Conservation (phyloP, 2,329 filamentous ascomycete genomes). For the Colletotrichum sublineola region DNA sequence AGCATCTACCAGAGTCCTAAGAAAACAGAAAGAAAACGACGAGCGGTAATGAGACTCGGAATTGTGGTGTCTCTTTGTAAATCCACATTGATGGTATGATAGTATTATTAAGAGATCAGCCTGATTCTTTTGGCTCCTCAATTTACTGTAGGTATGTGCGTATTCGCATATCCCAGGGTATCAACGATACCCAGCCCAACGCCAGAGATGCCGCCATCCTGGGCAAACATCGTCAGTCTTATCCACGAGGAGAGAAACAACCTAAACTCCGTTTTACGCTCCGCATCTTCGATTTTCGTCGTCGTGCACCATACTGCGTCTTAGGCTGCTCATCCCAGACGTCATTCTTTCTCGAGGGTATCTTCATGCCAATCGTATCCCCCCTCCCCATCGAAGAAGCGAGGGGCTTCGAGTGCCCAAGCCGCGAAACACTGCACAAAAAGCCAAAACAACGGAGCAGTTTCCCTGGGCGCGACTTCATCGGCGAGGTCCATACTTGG, state of each 20-base stretch:
- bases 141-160: neutral
- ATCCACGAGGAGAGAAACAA: neutral
- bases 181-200: neutral
- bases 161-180: too few relatives aligned
- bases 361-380: neutral
- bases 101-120: neutral
- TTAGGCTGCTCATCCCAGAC: neutral
- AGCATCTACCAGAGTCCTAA: neutral
- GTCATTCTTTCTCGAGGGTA: neutral
- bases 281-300: neutral
- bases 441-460: neutral
- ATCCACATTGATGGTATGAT: neutral
- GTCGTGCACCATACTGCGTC: too few relatives aligned
- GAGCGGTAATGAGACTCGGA: neutral
- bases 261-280: too few relatives aligned
- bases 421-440: neutral
- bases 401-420: too few relatives aligned
- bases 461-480: neutral
- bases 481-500: conserved; percentile 12
- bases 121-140: neutral
- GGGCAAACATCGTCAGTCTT: neutral
- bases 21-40: neutral
- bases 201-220: neutral
- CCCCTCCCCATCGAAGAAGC: too few relatives aligned
- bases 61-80: neutral